Evolutionary conservation across 2,329 filamentous ascomycete species (phyloP), one percentile per base, ranked within the genome.

Genomic region (Aspergillus spinulosporus): DNA sequence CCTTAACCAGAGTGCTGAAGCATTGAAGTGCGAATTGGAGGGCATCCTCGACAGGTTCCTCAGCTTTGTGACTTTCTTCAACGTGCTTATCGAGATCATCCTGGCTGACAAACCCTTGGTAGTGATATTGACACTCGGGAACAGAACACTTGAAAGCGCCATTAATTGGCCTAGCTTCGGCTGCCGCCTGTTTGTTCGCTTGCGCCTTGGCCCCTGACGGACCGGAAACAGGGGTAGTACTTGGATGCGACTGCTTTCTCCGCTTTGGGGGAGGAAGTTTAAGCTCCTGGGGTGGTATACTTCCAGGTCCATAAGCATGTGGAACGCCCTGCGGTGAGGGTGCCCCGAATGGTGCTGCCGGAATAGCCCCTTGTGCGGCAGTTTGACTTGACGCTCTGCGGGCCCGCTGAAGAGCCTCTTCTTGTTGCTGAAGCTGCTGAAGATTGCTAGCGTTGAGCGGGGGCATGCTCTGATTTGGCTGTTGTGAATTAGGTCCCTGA

Each of bases 201-300:
- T 68, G 66, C 2, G 71, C 64, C 45, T 72, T 73, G 2, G 68
- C 57, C 21, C 68, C 63, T 4, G 71, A 60, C 2, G 62, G 64
- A 2, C 60, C 62, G 9, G 65, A 51, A 48, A 65, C 58, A 21
- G 72, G 66, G 11, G 69, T 70, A 32, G 63, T 55, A 32, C 64
- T 68, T 8, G 74, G 68, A 51, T 80, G 76, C 51, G 78, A 79
- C 59, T 82, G 76, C 73, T 83, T 84, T 52, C 78, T 76, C 64
- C 78, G 82, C 74, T 86, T 87, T 54, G 76, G 75, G 2, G 80
- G 76, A 14, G 84, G 84, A 26, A 86, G 70, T 46, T 83, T 81
- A 47, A 87, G 75, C 59, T 84, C 82, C 49, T 83, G 80, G 8
- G 79, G 77, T 3, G 79, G 82, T 48, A 86, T 76, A 49, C 78